These are phyloP conservation scores for Candida peoriensis DNA, from an alignment of 805 yeast genomes.

Conservation along the genomic window DNA sequence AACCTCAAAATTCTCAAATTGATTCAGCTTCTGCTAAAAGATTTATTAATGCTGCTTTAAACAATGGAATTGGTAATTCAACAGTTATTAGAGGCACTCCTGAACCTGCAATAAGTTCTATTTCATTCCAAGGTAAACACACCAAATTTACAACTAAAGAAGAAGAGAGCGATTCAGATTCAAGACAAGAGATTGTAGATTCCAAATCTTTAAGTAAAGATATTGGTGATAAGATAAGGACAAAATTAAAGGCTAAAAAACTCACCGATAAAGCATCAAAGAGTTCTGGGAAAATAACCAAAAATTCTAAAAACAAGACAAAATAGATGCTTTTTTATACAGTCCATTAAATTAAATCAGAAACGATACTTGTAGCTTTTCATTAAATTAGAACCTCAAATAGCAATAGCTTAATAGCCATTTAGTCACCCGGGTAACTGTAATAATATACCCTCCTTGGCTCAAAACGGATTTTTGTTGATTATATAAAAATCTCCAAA, in stretches of 20 bases:
- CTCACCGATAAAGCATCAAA: constrained; percentile 3
- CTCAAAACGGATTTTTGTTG: no score
- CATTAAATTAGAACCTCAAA: no score
- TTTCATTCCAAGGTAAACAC: constrained; percentile 50
- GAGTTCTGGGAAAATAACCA: constrained; percentile 1
- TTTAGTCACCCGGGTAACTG: no score
- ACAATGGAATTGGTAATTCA: constrained; percentile 20
- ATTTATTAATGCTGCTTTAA: constrained; percentile 42
- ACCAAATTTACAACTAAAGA: constrained; percentile 37
- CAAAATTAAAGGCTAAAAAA: not conserved
- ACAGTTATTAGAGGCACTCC: constrained; percentile 15
- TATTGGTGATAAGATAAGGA: constrained; percentile 9
- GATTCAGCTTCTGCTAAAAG: constrained; percentile 38
- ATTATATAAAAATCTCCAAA: no score
- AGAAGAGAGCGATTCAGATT: constrained; percentile 8
- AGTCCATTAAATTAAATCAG: no score
- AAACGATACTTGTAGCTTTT: no score
- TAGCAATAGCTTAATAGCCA: no score
- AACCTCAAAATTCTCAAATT: constrained; percentile 7
- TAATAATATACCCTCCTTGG: no score
- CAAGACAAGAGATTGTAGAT: constrained; percentile 6
- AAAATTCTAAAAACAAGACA: no score
- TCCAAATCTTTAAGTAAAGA: constrained; percentile 3
- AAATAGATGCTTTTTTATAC: no score
- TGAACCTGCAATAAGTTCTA: constrained; percentile 48